Evolutionary conservation across 2,329 filamentous ascomycete genomes (phyloP).

Genomic region (Ascochyta clinopodiicola): DNA sequence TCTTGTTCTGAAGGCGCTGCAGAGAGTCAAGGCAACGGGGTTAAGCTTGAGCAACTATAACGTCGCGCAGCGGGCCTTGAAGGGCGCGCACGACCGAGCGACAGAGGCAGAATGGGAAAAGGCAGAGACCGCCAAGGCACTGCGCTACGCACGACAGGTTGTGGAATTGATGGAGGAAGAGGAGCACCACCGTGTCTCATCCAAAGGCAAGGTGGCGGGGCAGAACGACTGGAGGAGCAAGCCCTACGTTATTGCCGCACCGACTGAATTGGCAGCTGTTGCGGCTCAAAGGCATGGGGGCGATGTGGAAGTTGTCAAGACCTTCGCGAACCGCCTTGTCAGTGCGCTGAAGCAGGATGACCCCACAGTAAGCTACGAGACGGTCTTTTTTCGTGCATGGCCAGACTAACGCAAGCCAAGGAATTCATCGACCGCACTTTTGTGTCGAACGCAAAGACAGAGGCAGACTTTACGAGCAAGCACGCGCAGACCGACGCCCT

Average conservation of each 20-base stretch:
- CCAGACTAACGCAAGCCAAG: neutral
- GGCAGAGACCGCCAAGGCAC: constrained; percentile 47
- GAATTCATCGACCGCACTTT: constrained; percentile 16
- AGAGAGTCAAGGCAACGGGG: constrained; percentile 35
- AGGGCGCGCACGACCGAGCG: constrained; percentile 45
- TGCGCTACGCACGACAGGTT: constrained; percentile 49
- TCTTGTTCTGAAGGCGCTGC: constrained; percentile 39
- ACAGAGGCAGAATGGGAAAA: constrained; percentile 45
- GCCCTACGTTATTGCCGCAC: constrained; percentile 51
- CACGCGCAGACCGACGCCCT: constrained; percentile 1
- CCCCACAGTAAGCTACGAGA: constrained; percentile 23
- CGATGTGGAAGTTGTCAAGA: constrained; percentile 50
- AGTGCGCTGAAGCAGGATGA: constrained; percentile 36
- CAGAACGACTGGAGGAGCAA: constrained; percentile 35
- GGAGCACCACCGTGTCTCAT: constrained; percentile 43
- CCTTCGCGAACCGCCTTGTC: constrained; percentile 50
- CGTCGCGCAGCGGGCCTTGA: constrained; percentile 45
- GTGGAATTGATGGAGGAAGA: constrained; percentile 51
- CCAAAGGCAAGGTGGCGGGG: constrained; percentile 24
- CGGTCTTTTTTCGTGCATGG: neutral
- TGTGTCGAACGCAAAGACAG: neutral
- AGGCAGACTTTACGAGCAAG: constrained; percentile 18
- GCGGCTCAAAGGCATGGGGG: constrained; percentile 47
- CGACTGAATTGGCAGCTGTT: constrained; percentile 53
- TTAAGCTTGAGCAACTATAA: constrained; percentile 26